Conservation (phyloP, 2,329 filamentous ascomycete genomes). For the Penicillium sp. region DNA sequence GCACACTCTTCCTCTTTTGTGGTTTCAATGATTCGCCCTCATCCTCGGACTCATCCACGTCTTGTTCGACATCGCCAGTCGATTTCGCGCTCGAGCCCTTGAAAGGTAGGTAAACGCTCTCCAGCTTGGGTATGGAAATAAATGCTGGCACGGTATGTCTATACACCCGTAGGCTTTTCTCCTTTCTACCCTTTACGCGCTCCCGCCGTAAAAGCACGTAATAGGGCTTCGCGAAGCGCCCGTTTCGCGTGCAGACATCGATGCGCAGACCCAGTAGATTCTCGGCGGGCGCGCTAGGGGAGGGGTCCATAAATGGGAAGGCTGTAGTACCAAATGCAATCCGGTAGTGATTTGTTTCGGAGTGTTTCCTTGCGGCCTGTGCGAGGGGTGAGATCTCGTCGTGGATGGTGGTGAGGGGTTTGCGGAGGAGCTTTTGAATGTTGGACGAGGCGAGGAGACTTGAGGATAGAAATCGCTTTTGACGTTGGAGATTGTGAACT, state of each 20-base stretch:
- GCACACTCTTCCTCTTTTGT: neutral
- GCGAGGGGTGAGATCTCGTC: conserved; percentile 36
- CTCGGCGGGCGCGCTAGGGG: conserved; percentile 26
- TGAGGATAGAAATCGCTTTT: conserved; percentile 40
- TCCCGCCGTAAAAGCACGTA: conserved; percentile 42
- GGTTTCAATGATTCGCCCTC: conserved; percentile 18
- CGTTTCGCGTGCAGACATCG: conserved; percentile 41
- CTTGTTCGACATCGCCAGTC: neutral
- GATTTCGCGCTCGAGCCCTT: neutral
- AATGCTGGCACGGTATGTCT: conserved; percentile 49
- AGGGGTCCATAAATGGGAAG: conserved; percentile 49
- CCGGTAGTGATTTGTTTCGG: conserved; percentile 43
- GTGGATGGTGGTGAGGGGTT: conserved; percentile 12
- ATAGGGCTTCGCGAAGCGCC: conserved; percentile 44
- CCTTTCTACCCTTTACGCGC: conserved; percentile 16
- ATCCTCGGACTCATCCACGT: conserved; percentile 4
- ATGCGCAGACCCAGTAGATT: conserved; percentile 44
- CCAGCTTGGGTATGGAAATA: conserved; percentile 42
- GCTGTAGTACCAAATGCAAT: conserved; percentile 47
- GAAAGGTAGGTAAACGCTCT: conserved; percentile 35
- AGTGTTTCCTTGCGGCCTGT: conserved; percentile 31
- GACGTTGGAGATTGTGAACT: conserved; percentile 43
- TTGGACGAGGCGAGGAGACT: conserved; percentile 43
- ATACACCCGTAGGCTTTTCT: conserved; percentile 36
- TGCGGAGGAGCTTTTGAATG: conserved; percentile 34